These are phyloP conservation scores for Neonectria sp. DNA, from an alignment of 2,329 filamentous ascomycete genomes.

Conservation along the genomic window DNA sequence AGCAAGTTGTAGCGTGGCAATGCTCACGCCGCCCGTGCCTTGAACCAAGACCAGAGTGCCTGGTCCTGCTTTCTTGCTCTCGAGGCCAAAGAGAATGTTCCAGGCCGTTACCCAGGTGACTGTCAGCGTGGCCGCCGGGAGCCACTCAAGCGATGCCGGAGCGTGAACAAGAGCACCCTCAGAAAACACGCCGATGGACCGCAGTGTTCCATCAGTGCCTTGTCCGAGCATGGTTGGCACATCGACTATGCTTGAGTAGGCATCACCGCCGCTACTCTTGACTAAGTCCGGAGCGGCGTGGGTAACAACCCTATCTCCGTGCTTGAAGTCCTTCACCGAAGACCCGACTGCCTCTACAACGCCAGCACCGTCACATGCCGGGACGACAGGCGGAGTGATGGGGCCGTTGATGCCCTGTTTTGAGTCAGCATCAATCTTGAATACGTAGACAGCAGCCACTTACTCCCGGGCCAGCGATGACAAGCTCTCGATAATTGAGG, in stretches of 20 bases:
- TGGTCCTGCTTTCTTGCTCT: conserved; percentile 56
- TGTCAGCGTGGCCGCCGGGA: conserved; percentile 60
- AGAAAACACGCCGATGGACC: conserved; percentile 70
- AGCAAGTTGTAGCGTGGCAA: conserved; percentile 58
- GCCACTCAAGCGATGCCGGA: conserved; percentile 59
- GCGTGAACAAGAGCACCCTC: conserved; percentile 70
- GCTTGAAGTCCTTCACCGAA: conserved; percentile 61
- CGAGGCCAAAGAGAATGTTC: conserved; percentile 65
- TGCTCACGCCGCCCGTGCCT: conserved; percentile 58
- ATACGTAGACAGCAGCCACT: conserved; percentile 38
- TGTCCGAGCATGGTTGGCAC: conserved; percentile 68
- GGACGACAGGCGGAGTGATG: conserved; percentile 47
- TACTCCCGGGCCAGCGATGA: conserved; percentile 53
- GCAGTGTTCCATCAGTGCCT: conserved; percentile 69
- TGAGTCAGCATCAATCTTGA: conserved; percentile 1
- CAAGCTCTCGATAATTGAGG: conserved; percentile 65
- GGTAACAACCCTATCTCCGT: conserved; percentile 71
- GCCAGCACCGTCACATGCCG: conserved; percentile 59
- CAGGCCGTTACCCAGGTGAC: conserved; percentile 67
- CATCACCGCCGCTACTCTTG: conserved; percentile 39
- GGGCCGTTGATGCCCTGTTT: conserved; percentile 41
- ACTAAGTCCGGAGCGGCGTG: conserved; percentile 54
- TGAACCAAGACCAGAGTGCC: conserved; percentile 55
- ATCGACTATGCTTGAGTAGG: conserved; percentile 44
- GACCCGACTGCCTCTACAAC: conserved; percentile 65